Percentiles rank a stretch among this genome's conserved stretches.
phyloP scores from a whole-genome alignment of 106 monocot species.

The Phalaenopsis equestris region DNA sequence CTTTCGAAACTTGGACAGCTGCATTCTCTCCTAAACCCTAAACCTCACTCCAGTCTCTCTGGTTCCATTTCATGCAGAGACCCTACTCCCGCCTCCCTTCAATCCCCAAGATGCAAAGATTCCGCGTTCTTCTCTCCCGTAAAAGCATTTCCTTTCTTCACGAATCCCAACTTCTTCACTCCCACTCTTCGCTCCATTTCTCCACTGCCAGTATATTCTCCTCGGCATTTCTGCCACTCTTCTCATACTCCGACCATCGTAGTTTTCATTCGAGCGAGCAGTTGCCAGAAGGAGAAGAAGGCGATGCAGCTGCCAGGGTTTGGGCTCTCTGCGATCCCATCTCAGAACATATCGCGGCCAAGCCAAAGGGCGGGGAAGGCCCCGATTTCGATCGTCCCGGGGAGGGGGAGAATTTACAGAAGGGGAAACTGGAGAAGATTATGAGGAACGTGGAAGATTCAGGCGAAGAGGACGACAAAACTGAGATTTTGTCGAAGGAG shows the following conservation, averaged over 20 bases:
- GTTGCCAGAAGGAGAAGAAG: slow-evolving; percentile 2
- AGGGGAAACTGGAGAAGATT: slow-evolving; percentile 6
- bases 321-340: neutral
- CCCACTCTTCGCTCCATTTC: neutral
- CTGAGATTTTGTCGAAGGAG: neutral
- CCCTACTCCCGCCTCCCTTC: neutral
- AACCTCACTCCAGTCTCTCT: neutral
- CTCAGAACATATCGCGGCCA: neutral
- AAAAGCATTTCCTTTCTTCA: neutral
- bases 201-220: neutral
- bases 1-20: neutral
- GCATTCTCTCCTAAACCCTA: slow-evolving; percentile 3
- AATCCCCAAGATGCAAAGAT: slow-evolving; percentile 15
- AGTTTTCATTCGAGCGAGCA: slow-evolving; percentile 3
- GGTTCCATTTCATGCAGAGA: slow-evolving; percentile 8
- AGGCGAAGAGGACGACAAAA: neutral
- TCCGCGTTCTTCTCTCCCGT: slow-evolving; percentile 8
- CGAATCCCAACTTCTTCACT: neutral
- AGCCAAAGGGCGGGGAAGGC: neutral
- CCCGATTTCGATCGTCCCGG: neutral
- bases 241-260: neutral
- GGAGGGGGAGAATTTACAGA: neutral
- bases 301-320: neutral
- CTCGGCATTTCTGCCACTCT: neutral
- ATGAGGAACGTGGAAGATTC: neutral